phyloP scores from a whole-genome alignment of 176 grass and related monocot genomes.

The Oryza meyeriana region DNA sequence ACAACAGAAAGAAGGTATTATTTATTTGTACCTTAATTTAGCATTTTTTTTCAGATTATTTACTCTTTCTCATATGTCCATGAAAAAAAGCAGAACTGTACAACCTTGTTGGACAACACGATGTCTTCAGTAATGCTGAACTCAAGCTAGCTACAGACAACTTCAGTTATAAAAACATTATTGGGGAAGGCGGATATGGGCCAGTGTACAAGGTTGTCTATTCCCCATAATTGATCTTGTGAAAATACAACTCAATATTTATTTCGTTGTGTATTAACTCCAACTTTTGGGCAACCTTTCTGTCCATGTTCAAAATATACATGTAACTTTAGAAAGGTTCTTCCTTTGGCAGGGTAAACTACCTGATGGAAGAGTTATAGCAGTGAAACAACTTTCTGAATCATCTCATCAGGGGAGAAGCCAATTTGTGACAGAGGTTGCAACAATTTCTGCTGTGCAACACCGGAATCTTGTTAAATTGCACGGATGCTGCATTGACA shows the following conservation, averaged over 20 bases:
- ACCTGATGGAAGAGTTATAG: no score
- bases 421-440: no score
- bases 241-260: background rate
- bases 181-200: no score
- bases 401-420: no score
- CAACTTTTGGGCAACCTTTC: background rate
- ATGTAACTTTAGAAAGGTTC: no score
- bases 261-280: background rate
- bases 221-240: background rate
- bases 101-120: constrained; percentile 18
- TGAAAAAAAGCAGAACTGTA: constrained; percentile 15
- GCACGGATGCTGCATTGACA: no score
- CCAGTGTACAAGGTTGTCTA: no score
- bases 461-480: no score
- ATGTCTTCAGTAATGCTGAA: constrained; percentile 24
- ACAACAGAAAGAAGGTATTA: constrained; percentile 35
- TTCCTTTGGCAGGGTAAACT: no score
- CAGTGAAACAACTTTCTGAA: no score
- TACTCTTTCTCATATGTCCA: background rate
- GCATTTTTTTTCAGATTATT: background rate
- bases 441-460: no score
- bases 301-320: background rate
- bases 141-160: constrained; percentile 20
- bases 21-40: background rate
- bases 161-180: no score